Evolutionary conservation across 2,329 filamentous ascomycete genomes (phyloP).

Genomic region (Alternaria hordeiaustralica): DNA sequence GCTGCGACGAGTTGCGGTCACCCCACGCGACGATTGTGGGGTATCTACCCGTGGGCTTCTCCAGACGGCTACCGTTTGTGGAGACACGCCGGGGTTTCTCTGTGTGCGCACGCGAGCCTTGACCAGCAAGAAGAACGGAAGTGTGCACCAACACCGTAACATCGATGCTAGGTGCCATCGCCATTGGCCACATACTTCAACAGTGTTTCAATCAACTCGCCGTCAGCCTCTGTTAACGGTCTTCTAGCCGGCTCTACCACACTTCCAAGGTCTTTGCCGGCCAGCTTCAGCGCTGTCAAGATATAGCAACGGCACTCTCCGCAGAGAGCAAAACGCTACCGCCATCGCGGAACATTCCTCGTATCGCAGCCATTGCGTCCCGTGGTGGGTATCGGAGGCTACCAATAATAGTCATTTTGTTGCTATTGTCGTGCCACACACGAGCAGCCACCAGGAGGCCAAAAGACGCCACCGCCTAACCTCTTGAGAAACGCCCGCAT

Average conservation of each 20-base stretch:
- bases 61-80: constrained; percentile 2
- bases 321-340: background rate
- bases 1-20: background rate
- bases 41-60: background rate
- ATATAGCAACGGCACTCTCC: background rate
- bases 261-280: background rate
- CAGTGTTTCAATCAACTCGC: background rate
- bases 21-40: background rate
- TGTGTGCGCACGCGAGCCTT: background rate
- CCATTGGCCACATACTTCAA: background rate
- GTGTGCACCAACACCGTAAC: background rate
- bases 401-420: background rate
- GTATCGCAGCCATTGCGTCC: background rate
- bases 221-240: background rate
- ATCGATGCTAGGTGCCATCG: background rate
- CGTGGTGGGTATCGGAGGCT: background rate
- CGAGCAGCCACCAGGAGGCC: background rate
- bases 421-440: background rate
- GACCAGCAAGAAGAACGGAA: background rate
- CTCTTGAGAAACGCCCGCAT: background rate
- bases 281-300: background rate
- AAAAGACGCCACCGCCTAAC: background rate
- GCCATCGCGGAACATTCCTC: background rate
- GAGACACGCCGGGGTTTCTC: background rate
- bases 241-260: background rate